phyloP scores from a whole-genome alignment of 192 early-diverging fungal genomes.

The Gryganskiella cystojenkinii region DNA sequence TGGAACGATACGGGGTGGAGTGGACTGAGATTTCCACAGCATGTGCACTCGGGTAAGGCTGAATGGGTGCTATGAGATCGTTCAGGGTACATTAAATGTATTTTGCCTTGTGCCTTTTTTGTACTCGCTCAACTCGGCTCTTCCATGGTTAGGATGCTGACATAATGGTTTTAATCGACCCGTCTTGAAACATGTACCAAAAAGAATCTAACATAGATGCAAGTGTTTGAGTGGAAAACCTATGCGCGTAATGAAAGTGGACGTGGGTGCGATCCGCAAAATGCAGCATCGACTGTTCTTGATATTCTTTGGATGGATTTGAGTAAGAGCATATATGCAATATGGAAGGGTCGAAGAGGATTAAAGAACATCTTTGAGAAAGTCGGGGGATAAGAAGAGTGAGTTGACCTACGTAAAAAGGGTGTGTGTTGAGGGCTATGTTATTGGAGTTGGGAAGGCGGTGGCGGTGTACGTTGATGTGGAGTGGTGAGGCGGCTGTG shows the following conservation, averaged over 20 bases:
- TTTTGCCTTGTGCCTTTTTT: conserved; percentile 43
- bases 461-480: too few species aligned
- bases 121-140: conserved; percentile 44
- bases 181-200: conserved; percentile 88
- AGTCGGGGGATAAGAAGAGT: too few species aligned
- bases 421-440: too few species aligned
- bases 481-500: too few species aligned
- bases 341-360: too few species aligned
- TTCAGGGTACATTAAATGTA: conserved; percentile 47
- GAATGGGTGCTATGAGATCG: conserved; percentile 50
- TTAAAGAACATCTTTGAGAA: too few species aligned
- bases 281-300: conserved; percentile 66
- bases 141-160: conserved; percentile 66
- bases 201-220: conserved; percentile 85
- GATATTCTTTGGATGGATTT: conserved; percentile 60
- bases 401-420: too few species aligned
- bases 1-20: conserved; percentile 57
- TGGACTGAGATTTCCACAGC: conserved; percentile 68
- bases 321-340: conserved; percentile 76
- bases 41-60: conserved; percentile 49
- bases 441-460: too few species aligned
- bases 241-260: conserved; percentile 70
- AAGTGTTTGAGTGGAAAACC: conserved; percentile 75
- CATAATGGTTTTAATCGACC: conserved; percentile 76
- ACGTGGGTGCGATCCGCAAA: conserved; percentile 39